Evolutionary conservation across 768 basidiomycete genomes (phyloP).

Genomic region (Lentinula boryana): DNA sequence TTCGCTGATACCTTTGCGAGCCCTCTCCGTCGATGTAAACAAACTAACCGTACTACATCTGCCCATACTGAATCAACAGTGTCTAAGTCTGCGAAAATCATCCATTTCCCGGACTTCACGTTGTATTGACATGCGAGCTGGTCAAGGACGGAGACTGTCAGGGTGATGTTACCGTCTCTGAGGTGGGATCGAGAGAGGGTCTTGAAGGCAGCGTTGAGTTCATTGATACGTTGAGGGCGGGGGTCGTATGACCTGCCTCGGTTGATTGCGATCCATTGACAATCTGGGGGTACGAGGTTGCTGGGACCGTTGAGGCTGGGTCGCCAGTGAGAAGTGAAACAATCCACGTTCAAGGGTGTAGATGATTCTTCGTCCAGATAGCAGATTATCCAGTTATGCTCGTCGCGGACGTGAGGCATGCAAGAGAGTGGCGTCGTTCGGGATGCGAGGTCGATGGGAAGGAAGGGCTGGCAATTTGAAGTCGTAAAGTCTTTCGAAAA

Average conservation of each 20-base stretch:
- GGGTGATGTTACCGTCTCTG: slow-evolving; percentile 8
- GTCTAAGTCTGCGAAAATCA: slow-evolving; percentile 25
- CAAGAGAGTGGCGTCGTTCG: neutral
- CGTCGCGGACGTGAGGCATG: neutral
- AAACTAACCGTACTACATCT: slow-evolving; percentile 24
- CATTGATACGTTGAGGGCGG: slow-evolving; percentile 1
- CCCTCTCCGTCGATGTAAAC: slow-evolving; percentile 20
- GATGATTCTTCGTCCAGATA: slow-evolving; percentile 17
- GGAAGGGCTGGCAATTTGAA: no score
- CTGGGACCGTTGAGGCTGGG: slow-evolving; percentile 26
- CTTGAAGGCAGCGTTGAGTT: slow-evolving; percentile 14
- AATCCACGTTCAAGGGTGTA: slow-evolving; percentile 16
- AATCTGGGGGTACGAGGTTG: slow-evolving; percentile 12
- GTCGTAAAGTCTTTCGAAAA: no score
- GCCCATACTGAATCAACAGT: slow-evolving; percentile 30
- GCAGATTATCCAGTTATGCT: neutral
- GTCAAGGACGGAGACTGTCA: slow-evolving; percentile 26
- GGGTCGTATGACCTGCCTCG: slow-evolving; percentile 14
- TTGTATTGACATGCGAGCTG: slow-evolving; percentile 24
- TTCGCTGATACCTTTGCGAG: slow-evolving; percentile 30
- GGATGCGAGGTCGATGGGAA: no score
- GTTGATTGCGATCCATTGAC: slow-evolving; percentile 29
- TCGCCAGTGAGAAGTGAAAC: slow-evolving; percentile 29
- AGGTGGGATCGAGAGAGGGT: slow-evolving; percentile 14
- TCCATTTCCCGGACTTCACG: slow-evolving; percentile 31